A percentile compares a stretch with the other conserved stretches of the same genome.
Conservation (phyloP, 371 early-diverging fungal species). For the Mucor piriformis region DNA sequence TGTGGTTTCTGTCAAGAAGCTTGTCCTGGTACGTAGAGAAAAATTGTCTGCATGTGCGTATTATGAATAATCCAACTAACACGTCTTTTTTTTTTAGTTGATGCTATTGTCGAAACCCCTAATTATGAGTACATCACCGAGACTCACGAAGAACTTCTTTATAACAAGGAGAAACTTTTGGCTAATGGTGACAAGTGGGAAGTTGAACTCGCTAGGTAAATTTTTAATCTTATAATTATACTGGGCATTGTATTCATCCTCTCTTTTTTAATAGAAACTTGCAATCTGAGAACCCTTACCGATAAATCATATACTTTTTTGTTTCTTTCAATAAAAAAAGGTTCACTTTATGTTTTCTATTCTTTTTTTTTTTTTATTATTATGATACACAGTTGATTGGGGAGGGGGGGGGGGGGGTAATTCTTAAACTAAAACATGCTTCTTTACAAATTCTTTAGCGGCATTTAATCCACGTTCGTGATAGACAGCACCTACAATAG, state of each 20-base stretch:
- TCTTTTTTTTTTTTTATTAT: no score
- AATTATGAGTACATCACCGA: conserved; percentile 98
- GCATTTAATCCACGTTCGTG: conserved; percentile 32
- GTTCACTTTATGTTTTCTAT: no score
- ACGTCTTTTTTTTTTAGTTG: conserved; percentile 54
- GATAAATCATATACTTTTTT: conserved; percentile 40
- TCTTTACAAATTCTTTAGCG: conserved; percentile 30
- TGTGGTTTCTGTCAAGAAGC: conserved; percentile 97
- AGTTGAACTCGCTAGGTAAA: conserved; percentile 76
- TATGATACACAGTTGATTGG: neutral
- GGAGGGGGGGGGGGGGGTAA: no score
- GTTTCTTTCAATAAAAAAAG: neutral
- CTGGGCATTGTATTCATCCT: neutral
- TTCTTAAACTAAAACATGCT: conserved; percentile 17
- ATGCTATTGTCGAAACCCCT: conserved; percentile 97
- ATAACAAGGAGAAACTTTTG: conserved; percentile 98
- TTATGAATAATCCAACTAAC: neutral
- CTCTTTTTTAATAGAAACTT: conserved; percentile 41
- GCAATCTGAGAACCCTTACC: conserved; percentile 68
- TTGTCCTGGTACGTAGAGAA: conserved; percentile 47
- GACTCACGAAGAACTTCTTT: conserved; percentile 94
- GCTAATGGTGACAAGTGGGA: conserved; percentile 99
- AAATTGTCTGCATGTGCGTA: neutral
- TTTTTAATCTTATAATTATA: neutral
- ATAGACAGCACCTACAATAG: conserved; percentile 30